Conservation (phyloP, 192 early-diverging fungal genomes). For the Gamsiella multidivaricata region DNA sequence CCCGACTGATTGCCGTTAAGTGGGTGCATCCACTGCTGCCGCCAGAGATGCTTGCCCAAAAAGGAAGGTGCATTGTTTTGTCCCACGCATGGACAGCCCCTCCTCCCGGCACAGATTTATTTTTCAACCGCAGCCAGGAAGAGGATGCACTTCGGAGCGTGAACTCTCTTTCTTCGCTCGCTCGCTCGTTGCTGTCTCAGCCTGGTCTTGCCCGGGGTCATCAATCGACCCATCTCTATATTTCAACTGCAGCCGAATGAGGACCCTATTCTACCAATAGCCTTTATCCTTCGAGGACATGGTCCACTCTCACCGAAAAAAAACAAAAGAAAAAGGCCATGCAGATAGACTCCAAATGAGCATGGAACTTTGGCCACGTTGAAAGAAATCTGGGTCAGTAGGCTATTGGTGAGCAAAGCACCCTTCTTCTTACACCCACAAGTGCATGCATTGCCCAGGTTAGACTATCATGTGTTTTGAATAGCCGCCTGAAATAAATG, state of each 20-base stretch:
- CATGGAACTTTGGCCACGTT: too few species aligned
- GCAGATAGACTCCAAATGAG: too few species aligned
- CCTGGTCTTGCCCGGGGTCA: too few species aligned
- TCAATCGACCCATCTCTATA: too few species aligned
- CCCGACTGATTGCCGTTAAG: constrained; percentile 30
- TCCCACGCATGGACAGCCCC: constrained; percentile 32
- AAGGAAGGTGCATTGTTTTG: constrained; percentile 25
- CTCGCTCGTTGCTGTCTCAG: neutral
- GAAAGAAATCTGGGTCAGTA: too few species aligned
- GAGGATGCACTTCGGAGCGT: neutral
- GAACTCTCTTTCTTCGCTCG: too few species aligned
- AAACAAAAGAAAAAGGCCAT: too few species aligned
- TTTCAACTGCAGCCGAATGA: too few species aligned
- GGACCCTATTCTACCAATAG: too few species aligned
- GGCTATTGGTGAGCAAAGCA: neutral
- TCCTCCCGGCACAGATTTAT: neutral
- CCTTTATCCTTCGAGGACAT: too few species aligned
- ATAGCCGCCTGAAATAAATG: constrained; percentile 4
- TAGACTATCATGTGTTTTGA: neutral
- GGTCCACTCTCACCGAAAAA: too few species aligned
- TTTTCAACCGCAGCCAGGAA: neutral
- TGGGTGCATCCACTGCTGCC: constrained; percentile 5
- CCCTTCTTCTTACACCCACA: too few species aligned
- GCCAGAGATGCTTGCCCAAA: constrained; percentile 28
- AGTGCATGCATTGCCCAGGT: neutral